These are phyloP conservation scores for Sechiopsis laciniata DNA, from an alignment of 306 rosid genomes.

Conservation along the genomic window DNA sequence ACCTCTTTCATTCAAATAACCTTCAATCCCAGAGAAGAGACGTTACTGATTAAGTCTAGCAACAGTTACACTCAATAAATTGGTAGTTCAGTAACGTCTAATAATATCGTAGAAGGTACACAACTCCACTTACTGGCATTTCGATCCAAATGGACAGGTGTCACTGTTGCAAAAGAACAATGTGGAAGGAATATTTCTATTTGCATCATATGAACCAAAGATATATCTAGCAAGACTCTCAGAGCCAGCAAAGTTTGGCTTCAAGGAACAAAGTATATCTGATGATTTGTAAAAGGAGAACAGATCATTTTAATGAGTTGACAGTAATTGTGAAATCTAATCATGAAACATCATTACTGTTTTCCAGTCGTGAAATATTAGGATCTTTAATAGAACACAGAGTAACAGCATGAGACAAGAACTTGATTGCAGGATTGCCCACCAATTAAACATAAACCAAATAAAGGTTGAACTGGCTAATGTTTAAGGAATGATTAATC, in stretches of 20 bases:
- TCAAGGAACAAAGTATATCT: conserved; percentile 58
- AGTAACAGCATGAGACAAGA: background rate
- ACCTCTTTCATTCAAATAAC: conserved; percentile 13
- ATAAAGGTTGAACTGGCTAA: conserved; percentile 5
- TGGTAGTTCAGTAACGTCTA: background rate
- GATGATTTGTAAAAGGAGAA: conserved; percentile 42
- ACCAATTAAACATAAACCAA: conserved; percentile 1
- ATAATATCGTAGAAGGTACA: background rate
- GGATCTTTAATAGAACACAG: background rate
- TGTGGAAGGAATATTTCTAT: conserved; percentile 26
- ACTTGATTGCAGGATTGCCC: background rate
- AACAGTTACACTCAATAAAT: background rate
- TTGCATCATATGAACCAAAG: conserved; percentile 50
- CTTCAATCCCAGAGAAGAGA: background rate
- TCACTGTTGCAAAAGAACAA: conserved; percentile 33
- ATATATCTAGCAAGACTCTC: conserved; percentile 40
- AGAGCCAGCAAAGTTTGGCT: conserved; percentile 47
- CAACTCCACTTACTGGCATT: conserved; percentile 55
- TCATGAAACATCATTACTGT: background rate
- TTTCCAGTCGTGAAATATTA: background rate
- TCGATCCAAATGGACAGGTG: conserved; percentile 35
- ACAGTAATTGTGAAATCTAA: background rate
- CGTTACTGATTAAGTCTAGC: background rate
- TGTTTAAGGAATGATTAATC: background rate
- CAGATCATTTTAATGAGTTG: background rate